Evolutionary conservation across 345 rosid genomes (phyloP).

Genomic region (Theobroma cacao): DNA sequence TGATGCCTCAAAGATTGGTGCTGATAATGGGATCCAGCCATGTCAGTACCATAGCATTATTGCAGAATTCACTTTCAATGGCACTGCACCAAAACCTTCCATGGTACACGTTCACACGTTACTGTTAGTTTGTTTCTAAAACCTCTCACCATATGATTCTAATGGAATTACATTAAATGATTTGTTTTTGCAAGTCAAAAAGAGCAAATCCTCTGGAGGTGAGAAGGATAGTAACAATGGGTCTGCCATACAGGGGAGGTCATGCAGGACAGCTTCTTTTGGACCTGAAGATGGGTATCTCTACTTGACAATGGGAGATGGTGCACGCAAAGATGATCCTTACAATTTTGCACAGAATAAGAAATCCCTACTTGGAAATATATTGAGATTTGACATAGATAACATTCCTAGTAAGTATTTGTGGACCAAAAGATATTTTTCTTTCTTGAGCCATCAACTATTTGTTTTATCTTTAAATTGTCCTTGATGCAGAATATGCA

Average conservation of each 20-base stretch:
- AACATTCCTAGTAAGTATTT: conserved; percentile 64
- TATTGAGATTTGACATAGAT: conserved; percentile 81
- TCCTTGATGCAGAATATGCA: not conserved
- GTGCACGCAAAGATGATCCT: conserved; percentile 69
- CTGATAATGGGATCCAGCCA: conserved; percentile 29
- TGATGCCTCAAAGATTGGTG: conserved; percentile 35
- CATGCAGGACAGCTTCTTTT: conserved; percentile 89
- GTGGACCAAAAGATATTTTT: not conserved
- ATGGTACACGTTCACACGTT: conserved; percentile 18
- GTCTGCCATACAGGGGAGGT: conserved; percentile 71
- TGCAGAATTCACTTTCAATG: conserved; percentile 36
- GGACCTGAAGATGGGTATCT: conserved; percentile 83
- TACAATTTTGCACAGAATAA: conserved; percentile 84
- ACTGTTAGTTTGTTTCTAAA: not conserved
- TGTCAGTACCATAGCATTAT: conserved; percentile 35
- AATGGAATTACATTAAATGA: not conserved
- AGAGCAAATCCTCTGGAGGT: conserved; percentile 70
- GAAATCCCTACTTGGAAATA: conserved; percentile 90
- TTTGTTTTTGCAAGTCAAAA: conserved; percentile 41
- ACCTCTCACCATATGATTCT: not conserved
- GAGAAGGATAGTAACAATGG: conserved; percentile 84
- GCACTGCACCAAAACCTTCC: conserved; percentile 23
- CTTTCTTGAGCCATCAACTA: not conserved
- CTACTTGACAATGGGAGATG: conserved; percentile 88
- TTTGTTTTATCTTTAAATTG: not conserved